Evolutionary conservation across 169 alveolate species (phyloP), one percentile per base, ranked within the genome.

Genomic region (Cryptosporidium andersoni): DNA sequence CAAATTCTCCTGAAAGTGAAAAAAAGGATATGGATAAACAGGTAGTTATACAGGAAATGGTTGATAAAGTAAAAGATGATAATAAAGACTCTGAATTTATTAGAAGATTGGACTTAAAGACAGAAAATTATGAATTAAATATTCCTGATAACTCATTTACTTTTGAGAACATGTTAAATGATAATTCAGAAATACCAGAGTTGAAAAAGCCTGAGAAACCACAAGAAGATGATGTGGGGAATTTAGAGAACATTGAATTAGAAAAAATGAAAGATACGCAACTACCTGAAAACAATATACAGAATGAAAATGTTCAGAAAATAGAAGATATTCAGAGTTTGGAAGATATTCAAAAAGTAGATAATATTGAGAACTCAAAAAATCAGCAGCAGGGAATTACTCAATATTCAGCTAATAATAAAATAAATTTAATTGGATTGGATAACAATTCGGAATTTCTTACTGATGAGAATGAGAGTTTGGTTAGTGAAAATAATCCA

Each of bases 221-320:
- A 81, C 68, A 81, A 64, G 45, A 81, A 74, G 74, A 81, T 81
- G 63, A 81, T 49, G 58, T 65, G 64, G 55, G 81, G 66, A 65
- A 81, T 81, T 51, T 81, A 81, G 68, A 74, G 53, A 81, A 81
- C 49, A 65, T 64, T 16, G 47, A 65, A 49, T 48, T 81, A 47
- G 89, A 81, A 65, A 55, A 60, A 81, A 81, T 81, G 74, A 64
- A 81, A 63, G 64, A 81, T 63, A 81, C 88, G 55, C 64, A 81
- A 65, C 63, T 74, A 65, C 68, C 25, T 52, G 89, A 65, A 42
- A 81, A 74, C 63, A 62, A 62, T 66, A 65, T 81, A 65, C 68
- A 74, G 51, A 85, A 81, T 51, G 63, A 53, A 36, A 74, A 81
- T 81, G 25, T 81, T 74, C 58, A 65, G 25, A 64, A 55, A 51